Base-by-base conservation (phyloP, 116 monocot species). In the Dioscorea cayenensis region DNA sequence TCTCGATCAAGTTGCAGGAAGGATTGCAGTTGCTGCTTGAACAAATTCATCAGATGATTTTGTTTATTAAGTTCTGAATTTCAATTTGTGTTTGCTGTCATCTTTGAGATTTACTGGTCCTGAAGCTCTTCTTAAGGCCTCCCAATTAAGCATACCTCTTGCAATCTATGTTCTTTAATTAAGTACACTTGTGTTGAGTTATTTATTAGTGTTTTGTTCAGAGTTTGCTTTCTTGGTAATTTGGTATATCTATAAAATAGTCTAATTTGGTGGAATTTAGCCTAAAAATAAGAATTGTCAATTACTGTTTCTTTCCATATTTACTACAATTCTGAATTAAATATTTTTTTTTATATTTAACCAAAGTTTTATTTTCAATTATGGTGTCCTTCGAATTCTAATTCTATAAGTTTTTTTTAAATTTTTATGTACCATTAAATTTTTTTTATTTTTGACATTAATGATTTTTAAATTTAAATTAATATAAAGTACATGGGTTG, bases 1-100 rank as follows among this genome's bases (percentile, higher is more conserved):
- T 73, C 76, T 85, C 17, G 85, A 85, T 76, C 85, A 85, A 73
- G 85, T 85, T 22, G 85, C 85, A 28, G 81, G 81, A 2, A 71
- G 81, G 20, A 70, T 81, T 36, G 58, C 14, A 0, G 43, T 75
- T 48, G 75, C 16, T 29, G 59, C 74, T 69, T 77, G 50, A 73
- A 68, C 50, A 28, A 23, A 28, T 49, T n/a, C 43, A 6, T 5
- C 5, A 18, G 17, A 20, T 9, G 11, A 43, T 68, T 68, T 36
- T 16, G 21, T 49, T 22, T 43, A 22, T 36, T 49, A 16, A 6
- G 20, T 43, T 25, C 3, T 25, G 68, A 22, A 69, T 21, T 16
- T 69, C 8, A 14, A 55, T 1, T 55, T 55, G 55, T 18, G 55
- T n/a, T n/a, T 55, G 16, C n/a, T 55, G 23, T 51, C n/a, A 27